Percentiles rank a stretch among this genome's conserved stretches.
These are phyloP conservation scores for Fusarium avenaceum DNA, from an alignment of 2,329 filamentous ascomycete species.

Conservation along the genomic window DNA sequence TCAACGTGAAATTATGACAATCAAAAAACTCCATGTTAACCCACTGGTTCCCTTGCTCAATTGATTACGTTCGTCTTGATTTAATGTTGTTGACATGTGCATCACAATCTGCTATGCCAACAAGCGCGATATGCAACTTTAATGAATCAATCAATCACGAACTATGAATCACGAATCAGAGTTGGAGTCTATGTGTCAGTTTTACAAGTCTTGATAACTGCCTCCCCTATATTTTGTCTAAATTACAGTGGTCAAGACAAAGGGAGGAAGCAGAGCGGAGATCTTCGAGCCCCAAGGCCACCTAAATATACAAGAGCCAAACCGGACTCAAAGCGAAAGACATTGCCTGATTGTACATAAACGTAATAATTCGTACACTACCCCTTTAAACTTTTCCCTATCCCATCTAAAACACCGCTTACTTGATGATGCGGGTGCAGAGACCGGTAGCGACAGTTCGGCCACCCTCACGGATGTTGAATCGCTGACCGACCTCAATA, in stretches of 20 bases:
- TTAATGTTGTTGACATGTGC: background rate
- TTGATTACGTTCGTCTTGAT: background rate
- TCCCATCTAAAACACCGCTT: slow-evolving; percentile 50
- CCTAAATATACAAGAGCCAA: slow-evolving; percentile 56
- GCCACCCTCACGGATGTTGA: slow-evolving; percentile 98
- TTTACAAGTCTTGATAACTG: slow-evolving; percentile 52
- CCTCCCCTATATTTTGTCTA: slow-evolving; percentile 48
- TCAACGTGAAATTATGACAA: slow-evolving; percentile 41
- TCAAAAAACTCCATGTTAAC: slow-evolving; percentile 32
- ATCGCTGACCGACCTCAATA: slow-evolving; percentile 90
- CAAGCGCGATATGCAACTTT: background rate
- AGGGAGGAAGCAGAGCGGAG: slow-evolving; percentile 59
- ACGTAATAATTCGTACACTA: slow-evolving; percentile 47
- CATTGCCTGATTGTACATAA: slow-evolving; percentile 49
- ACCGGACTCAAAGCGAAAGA: slow-evolving; percentile 50
- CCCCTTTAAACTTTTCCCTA: slow-evolving; percentile 35
- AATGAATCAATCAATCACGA: background rate
- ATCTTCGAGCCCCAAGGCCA: slow-evolving; percentile 53
- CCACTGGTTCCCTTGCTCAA: slow-evolving; percentile 1
- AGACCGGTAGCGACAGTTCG: slow-evolving; percentile 88
- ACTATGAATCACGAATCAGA: background rate
- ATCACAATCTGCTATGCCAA: background rate
- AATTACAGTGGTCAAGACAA: slow-evolving; percentile 57
- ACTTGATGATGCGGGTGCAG: slow-evolving; percentile 78
- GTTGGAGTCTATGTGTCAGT: slow-evolving; percentile 23